phyloP scores from a whole-genome alignment of 2,329 filamentous ascomycete species.

The Aspergillus sp. region DNA sequence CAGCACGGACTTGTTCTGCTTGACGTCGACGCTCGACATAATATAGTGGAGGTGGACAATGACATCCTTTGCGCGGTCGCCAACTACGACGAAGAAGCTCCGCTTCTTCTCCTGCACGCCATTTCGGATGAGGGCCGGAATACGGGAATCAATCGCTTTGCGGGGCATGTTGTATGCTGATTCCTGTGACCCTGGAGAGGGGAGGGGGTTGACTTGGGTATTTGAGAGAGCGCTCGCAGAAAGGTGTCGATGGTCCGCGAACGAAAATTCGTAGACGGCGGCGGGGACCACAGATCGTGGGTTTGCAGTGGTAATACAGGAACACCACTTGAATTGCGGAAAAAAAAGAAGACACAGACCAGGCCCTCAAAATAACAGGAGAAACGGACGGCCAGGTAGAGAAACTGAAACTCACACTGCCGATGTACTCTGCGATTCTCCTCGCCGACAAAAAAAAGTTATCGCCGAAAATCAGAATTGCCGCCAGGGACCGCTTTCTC shows the following conservation, averaged over 20 bases:
- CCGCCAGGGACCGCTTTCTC: conserved; percentile 18
- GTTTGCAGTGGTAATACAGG: background rate
- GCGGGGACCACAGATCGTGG: conserved; percentile 1
- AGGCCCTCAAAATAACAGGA: conserved; percentile 5
- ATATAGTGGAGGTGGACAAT: conserved; percentile 96
- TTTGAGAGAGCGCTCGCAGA: background rate
- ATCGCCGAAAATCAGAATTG: conserved; percentile 27
- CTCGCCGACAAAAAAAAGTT: conserved; percentile 30
- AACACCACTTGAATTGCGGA: background rate
- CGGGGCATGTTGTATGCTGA: conserved; percentile 39
- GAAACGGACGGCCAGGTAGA: conserved; percentile 4
- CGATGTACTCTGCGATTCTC: background rate
- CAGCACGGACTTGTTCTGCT: conserved; percentile 92
- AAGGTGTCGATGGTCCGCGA: background rate
- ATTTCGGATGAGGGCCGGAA: conserved; percentile 88
- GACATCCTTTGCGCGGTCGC: conserved; percentile 91
- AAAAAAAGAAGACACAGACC: background rate
- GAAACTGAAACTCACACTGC: conserved; percentile 2
- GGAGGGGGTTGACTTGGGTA: background rate
- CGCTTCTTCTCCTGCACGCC: conserved; percentile 91
- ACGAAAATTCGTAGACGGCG: conserved; percentile 5
- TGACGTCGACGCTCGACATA: conserved; percentile 84
- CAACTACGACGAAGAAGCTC: conserved; percentile 96
- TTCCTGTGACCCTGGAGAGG: conserved; percentile 2
- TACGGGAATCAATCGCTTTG: conserved; percentile 76